A percentile compares a stretch with the other conserved stretches of the same genome.
phyloP scores from a whole-genome alignment of 202 grass and related monocot genomes.

The Setaria viridis region DNA sequence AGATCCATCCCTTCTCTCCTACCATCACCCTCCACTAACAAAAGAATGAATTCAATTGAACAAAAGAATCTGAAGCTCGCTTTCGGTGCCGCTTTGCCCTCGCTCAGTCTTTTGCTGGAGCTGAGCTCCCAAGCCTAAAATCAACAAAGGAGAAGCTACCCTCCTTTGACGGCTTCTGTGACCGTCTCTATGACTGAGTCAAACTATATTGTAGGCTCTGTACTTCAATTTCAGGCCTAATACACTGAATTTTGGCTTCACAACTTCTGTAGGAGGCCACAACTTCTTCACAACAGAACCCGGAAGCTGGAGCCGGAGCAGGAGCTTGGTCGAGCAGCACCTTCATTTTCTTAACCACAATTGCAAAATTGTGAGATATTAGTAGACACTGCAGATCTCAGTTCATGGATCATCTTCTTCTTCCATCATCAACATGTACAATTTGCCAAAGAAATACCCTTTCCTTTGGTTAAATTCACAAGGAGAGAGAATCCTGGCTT shows the following conservation, averaged over 20 bases:
- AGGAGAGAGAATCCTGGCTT: conserved; percentile 82
- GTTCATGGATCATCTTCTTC: conserved; percentile 65
- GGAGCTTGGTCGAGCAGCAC: conserved; percentile 14
- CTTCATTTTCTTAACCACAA: conserved; percentile 51
- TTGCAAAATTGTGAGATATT: conserved; percentile 57
- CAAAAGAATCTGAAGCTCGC: conserved; percentile 64
- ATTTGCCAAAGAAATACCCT: conserved; percentile 76
- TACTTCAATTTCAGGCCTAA: not conserved
- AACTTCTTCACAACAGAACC: conserved; percentile 7
- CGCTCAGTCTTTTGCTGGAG: not conserved
- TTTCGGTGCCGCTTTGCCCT: conserved; percentile 35
- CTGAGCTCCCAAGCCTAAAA: conserved; percentile 12
- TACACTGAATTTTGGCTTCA: not conserved
- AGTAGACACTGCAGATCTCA: conserved; percentile 69
- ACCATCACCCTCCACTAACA: conserved; percentile 60
- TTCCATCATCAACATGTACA: conserved; percentile 78
- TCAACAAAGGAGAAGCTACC: conserved; percentile 20
- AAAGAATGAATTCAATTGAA: conserved; percentile 88
- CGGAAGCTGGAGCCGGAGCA: conserved; percentile 1
- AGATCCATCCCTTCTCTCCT: conserved; percentile 62
- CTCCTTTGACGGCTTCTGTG: not conserved
- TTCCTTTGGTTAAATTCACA: conserved; percentile 93
- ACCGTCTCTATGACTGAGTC: not conserved
- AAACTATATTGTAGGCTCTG: conserved; percentile 3
- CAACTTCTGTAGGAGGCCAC: conserved; percentile 1